A percentile compares a stretch with the other conserved stretches of the same genome.
phyloP scores from a whole-genome alignment of 2,329 filamentous ascomycete genomes.

The Ophiostoma sp. region DNA sequence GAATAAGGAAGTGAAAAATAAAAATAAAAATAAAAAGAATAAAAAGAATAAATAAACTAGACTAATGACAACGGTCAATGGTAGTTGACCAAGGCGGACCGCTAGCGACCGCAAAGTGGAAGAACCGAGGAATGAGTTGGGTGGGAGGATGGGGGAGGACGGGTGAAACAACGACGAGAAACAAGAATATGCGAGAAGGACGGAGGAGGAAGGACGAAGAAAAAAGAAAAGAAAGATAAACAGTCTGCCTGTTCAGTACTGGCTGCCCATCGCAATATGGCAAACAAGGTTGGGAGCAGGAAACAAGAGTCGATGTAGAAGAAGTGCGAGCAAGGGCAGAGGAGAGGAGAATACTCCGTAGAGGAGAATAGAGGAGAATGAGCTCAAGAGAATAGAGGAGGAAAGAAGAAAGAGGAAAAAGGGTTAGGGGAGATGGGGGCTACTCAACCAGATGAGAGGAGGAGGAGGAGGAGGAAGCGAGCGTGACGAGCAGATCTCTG shows the following conservation, averaged over 20 bases:
- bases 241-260: neutral
- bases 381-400: neutral
- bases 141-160: neutral
- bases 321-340: neutral
- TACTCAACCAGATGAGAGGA: neutral
- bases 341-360: no score
- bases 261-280: slow-evolving; percentile 12
- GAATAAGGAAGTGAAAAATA: neutral
- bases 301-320: slow-evolving; percentile 6
- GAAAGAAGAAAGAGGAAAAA: neutral
- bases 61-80: neutral
- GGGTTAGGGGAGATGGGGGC: neutral
- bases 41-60: neutral
- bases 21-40: neutral
- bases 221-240: neutral
- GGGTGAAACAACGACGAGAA: neutral
- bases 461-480: neutral
- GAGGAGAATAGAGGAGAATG: neutral
- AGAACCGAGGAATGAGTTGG: neutral
- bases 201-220: neutral
- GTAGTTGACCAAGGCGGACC: slow-evolving; percentile 9
- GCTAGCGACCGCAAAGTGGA: slow-evolving; percentile 9
- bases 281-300: slow-evolving; percentile 6
- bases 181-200: neutral
- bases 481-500: neutral